Base-by-base conservation (phyloP, 345 rosid genomes). In the Corchorus capsularis region DNA sequence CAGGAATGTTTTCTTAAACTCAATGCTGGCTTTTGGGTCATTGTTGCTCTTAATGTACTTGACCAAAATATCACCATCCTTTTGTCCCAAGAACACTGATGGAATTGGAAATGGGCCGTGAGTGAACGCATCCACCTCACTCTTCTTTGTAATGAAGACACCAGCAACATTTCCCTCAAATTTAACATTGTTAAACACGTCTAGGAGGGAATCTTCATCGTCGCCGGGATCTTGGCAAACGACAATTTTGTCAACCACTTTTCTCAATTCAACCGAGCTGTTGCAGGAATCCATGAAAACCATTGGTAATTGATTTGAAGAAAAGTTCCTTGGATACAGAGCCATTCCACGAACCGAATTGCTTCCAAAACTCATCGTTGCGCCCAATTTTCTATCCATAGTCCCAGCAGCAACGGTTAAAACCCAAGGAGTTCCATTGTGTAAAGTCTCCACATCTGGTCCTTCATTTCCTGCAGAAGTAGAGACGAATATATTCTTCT, bases 351-450 rank as follows among this genome's bases (percentile, higher is more conserved):
- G 55, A 52, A 86, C 46, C 1, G 27, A 66, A 39, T 39, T 77
- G 47, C 43, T 74, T 2, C 82, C 89, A 1, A 86, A 82, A 5
- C 52, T 69, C 72, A 86, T 37, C 62, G 39, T 78, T 0, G 82
- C 83, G 13, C 74, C 78, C 2, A 82, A 82, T 60, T 81, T 75
- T 15, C 87, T 83, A 55, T 84, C 86, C 72, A 86, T 72, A 13
- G 82, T 82, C 7, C 89, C 87, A 4, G 87, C 83, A 15, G 85
- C 89, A 5, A 84, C 89, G 3, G 87, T 86, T 55, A 86, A 76
- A 41, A 81, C 86, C 89, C 89, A 86, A 2, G 86, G 89, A 2
- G 72, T 86, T 34, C 87, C 89, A 50, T 86, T 86, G 39, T 86
- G 89, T 8, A 82, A 80, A 20, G 81, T 55, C 22, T 14, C 76